A percentile compares a stretch with the other conserved stretches of the same genome.
Evolutionary conservation across 352 stramenopile species (phyloP).

Genomic region (Pythium guiyangense): DNA sequence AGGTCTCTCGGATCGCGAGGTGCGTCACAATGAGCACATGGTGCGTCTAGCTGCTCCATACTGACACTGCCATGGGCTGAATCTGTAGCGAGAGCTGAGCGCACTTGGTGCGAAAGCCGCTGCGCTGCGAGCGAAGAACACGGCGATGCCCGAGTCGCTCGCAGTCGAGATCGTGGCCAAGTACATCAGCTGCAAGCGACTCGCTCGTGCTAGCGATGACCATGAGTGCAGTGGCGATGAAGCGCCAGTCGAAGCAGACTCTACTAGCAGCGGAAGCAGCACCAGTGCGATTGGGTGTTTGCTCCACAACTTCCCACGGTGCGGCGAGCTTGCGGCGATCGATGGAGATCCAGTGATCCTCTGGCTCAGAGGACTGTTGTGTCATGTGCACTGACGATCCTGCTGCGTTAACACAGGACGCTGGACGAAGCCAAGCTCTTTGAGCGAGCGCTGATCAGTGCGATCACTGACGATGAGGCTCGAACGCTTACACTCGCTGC

Average conservation of each 20-base stretch:
- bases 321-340: background rate
- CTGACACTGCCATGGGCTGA: background rate
- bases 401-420: slow-evolving; percentile 16
- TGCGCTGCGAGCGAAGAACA: slow-evolving; percentile 40
- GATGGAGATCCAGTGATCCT: background rate
- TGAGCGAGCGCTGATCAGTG: slow-evolving; percentile 26
- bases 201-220: background rate
- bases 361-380: no score
- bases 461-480: slow-evolving; percentile 12
- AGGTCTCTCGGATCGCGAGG: slow-evolving; percentile 38
- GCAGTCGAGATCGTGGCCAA: slow-evolving; percentile 42
- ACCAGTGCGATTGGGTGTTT: slow-evolving; percentile 19
- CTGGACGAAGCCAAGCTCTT: slow-evolving; percentile 53
- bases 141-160: slow-evolving; percentile 32
- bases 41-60: no score
- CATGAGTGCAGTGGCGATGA: background rate
- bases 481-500: slow-evolving; percentile 5
- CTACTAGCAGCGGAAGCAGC: background rate
- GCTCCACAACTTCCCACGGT: slow-evolving; percentile 61
- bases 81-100: slow-evolving; percentile 38
- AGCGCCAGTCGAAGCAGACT: background rate
- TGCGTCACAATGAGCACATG: slow-evolving; percentile 10
- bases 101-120: slow-evolving; percentile 41
- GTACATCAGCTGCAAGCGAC: slow-evolving; percentile 21
- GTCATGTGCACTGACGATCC: background rate